phyloP scores from a whole-genome alignment of 441 rosid species.

The Populus hybrid region DNA sequence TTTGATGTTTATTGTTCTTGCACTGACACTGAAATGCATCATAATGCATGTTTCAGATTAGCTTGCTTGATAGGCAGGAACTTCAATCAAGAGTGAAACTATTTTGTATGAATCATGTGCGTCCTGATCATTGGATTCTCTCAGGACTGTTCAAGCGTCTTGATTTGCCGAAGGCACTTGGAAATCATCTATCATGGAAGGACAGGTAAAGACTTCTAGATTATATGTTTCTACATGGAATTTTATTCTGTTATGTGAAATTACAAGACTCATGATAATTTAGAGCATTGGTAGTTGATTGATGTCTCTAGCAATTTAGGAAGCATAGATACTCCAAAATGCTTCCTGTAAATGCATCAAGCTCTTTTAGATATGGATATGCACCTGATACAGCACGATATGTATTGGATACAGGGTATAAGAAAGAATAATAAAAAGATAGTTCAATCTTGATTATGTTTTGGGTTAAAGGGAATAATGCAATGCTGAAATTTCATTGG shows the following conservation, averaged over 20 bases:
- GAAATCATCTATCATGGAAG: slow-evolving; percentile 98
- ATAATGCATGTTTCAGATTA: slow-evolving; percentile 44
- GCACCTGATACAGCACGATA: not conserved
- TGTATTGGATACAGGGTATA: not conserved
- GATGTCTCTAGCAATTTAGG: not conserved
- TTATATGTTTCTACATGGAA: not conserved
- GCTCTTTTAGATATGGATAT: not conserved
- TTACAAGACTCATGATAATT: not conserved
- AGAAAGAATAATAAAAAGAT: not conserved
- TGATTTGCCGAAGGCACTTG: slow-evolving; percentile 88
- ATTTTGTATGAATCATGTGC: slow-evolving; percentile 62
- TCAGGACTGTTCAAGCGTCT: slow-evolving; percentile 72
- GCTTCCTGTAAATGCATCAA: not conserved
- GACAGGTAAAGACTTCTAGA: slow-evolving; percentile 54
- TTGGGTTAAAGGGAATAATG: not conserved
- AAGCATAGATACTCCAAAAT: not conserved
- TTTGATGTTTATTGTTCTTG: not conserved
- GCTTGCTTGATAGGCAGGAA: slow-evolving; percentile 74
- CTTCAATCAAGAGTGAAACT: slow-evolving; percentile 66
- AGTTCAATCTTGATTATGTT: not conserved
- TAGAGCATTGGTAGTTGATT: not conserved
- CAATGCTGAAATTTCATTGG: not conserved
- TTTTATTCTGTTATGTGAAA: not conserved
- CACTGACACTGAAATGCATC: not conserved
- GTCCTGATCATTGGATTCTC: slow-evolving; percentile 86